Evolutionary conservation across 2,329 filamentous ascomycete genomes (phyloP).

Genomic region (Ophiosphaerella korrae): DNA sequence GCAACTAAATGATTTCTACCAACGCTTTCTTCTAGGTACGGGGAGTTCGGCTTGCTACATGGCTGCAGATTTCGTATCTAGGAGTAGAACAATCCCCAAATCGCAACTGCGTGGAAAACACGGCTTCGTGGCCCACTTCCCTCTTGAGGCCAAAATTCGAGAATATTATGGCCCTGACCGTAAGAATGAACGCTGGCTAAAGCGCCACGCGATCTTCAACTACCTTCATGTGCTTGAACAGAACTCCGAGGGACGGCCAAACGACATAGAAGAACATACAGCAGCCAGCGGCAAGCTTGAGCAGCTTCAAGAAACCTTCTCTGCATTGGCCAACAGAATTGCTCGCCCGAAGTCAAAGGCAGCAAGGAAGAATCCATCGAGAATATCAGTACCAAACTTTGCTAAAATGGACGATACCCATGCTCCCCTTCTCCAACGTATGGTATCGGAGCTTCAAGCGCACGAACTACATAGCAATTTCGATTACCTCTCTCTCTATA

Average conservation of each 20-base stretch:
- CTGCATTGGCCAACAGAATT: conserved; percentile 3
- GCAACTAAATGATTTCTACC: conserved; percentile 14
- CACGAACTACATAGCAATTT: conserved; percentile 23
- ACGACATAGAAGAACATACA: neutral
- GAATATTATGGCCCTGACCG: conserved; percentile 12
- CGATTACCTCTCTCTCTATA: conserved; percentile 27
- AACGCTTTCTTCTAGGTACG: conserved; percentile 9
- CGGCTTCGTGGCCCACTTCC: conserved; percentile 9
- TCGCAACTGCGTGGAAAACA: conserved; percentile 9
- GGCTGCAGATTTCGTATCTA: conserved; percentile 6
- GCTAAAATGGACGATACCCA: conserved; percentile 1
- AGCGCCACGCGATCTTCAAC: conserved; percentile 23
- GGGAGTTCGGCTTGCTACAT: conserved; percentile 4
- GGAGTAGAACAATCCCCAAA: neutral
- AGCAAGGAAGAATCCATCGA: conserved; percentile 1
- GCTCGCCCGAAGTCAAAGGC: conserved; percentile 4
- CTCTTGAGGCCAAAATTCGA: conserved; percentile 14
- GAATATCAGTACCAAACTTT: conserved; percentile 12
- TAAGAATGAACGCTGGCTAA: conserved; percentile 15
- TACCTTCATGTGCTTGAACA: conserved; percentile 6
- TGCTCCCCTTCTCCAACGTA: conserved; percentile 6
- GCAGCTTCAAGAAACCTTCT: conserved; percentile 9
- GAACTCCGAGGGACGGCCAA: neutral
- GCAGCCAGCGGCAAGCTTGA: neutral
- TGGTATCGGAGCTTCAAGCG: conserved; percentile 9